These are phyloP conservation scores for Evernia prunastri DNA, from an alignment of 495 filamentous ascomycete species.

Conservation along the genomic window DNA sequence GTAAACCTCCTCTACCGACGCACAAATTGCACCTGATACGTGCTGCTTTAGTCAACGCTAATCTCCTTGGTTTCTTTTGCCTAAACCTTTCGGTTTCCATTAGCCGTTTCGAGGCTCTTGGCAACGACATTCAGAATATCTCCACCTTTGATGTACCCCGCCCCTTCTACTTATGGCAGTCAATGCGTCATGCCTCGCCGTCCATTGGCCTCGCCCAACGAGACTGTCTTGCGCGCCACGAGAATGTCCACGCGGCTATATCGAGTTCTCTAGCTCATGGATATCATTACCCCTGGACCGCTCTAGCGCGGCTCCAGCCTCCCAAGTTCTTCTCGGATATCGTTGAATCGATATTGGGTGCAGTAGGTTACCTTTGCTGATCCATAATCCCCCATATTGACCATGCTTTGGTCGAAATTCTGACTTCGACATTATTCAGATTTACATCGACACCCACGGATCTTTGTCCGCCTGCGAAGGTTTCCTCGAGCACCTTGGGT, in stretches of 20 bases:
- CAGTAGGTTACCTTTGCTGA: no score
- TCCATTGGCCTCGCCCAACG: slow-evolving; percentile 40
- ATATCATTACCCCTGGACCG: slow-evolving; percentile 64
- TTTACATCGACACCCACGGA: slow-evolving; percentile 72
- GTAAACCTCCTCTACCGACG: slow-evolving; percentile 46
- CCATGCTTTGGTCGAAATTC: no score
- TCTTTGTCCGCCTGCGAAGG: slow-evolving; percentile 47
- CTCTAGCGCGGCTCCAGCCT: slow-evolving; percentile 56
- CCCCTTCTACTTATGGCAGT: slow-evolving; percentile 53
- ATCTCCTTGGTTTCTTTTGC: slow-evolving; percentile 82
- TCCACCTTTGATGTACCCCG: slow-evolving; percentile 12
- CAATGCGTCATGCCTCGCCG: slow-evolving; percentile 53
- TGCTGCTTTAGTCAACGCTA: slow-evolving; percentile 71
- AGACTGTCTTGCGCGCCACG: slow-evolving; percentile 44
- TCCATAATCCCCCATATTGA: no score
- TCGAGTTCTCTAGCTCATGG: slow-evolving; percentile 41
- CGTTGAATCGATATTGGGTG: slow-evolving; percentile 74
- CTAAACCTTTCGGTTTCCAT: slow-evolving; percentile 40
- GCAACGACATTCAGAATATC: slow-evolving; percentile 21
- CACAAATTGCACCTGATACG: slow-evolving; percentile 65
- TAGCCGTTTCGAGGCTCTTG: slow-evolving; percentile 21
- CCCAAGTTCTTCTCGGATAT: slow-evolving; percentile 85
- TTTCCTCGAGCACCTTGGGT: slow-evolving; percentile 57
- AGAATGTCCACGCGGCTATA: slow-evolving; percentile 44
- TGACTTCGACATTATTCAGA: no score